phyloP scores from a whole-genome alignment of 2,329 filamentous ascomycete genomes.

The Waltergamsia citrina region DNA sequence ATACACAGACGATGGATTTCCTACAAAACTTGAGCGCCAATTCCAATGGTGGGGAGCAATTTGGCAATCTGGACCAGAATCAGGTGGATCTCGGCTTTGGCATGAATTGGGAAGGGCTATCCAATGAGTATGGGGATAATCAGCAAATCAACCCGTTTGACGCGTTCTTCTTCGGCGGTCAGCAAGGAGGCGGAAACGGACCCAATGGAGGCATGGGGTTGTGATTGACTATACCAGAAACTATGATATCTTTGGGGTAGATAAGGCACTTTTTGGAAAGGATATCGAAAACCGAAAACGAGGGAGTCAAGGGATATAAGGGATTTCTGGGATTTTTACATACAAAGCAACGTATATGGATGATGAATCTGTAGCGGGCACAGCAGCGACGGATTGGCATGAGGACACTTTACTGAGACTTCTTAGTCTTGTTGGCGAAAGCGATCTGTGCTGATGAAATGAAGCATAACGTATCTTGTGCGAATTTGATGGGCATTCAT shows the following conservation, averaged over 20 bases:
- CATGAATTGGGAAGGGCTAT: constrained; percentile 52
- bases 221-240: constrained; percentile 1
- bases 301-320: neutral
- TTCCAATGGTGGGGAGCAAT: constrained; percentile 20
- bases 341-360: no score
- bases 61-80: constrained; percentile 27
- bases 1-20: constrained; percentile 45
- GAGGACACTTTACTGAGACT: no score
- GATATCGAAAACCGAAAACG: neutral
- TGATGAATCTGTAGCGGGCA: no score
- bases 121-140: constrained; percentile 52
- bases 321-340: neutral
- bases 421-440: no score
- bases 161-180: constrained; percentile 61
- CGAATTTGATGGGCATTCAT: no score
- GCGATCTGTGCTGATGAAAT: no score
- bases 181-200: constrained; percentile 14
- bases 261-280: no score
- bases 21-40: constrained; percentile 32
- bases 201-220: constrained; percentile 7
- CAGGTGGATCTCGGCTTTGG: constrained; percentile 58
- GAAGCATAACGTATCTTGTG: no score
- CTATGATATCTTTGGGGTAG: neutral
- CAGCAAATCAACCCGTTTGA: constrained; percentile 61
- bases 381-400: no score